Evolutionary conservation across 306 rosid genomes (phyloP).

Genomic region (Bauhinia variegata): DNA sequence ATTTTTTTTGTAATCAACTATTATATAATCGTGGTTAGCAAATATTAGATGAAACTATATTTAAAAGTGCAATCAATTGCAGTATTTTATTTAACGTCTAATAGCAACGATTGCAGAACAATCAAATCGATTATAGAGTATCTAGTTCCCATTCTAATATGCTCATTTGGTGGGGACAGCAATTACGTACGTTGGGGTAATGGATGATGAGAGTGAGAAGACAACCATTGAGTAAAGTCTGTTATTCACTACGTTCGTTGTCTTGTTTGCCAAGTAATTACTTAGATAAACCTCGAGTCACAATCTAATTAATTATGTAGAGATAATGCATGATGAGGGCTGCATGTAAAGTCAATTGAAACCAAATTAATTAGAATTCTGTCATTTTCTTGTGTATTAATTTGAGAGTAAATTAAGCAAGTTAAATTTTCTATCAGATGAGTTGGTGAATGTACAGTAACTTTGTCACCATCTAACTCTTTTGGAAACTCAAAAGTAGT

Average conservation of each 20-base stretch:
- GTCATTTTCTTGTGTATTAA: not conserved
- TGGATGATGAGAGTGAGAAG: not conserved
- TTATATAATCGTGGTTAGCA: too few relatives aligned
- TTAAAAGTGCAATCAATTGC: too few relatives aligned
- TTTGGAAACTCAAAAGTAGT: not conserved
- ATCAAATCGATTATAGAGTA: too few relatives aligned
- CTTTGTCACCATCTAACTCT: not conserved
- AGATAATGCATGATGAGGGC: too few relatives aligned
- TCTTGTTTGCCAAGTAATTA: not conserved
- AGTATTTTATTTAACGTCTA: too few relatives aligned
- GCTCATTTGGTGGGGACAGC: too few relatives aligned
- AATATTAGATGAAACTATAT: too few relatives aligned
- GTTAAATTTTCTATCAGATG: slow-evolving; percentile 10
- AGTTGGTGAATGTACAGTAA: slow-evolving; percentile 2
- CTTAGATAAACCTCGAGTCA: not conserved
- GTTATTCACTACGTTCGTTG: not conserved
- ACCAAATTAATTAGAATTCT: not conserved
- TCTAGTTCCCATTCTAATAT: too few relatives aligned
- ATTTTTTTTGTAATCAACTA: too few relatives aligned
- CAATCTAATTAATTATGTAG: not conserved
- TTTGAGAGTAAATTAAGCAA: not conserved
- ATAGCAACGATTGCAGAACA: too few relatives aligned
- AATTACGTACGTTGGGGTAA: too few relatives aligned
- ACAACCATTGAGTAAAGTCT: not conserved
- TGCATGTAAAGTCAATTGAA: not conserved